A percentile compares a stretch with the other conserved stretches of the same genome.
Conservation (phyloP, 1,284 basidiomycete species). For the Sporisorium exsertum region DNA sequence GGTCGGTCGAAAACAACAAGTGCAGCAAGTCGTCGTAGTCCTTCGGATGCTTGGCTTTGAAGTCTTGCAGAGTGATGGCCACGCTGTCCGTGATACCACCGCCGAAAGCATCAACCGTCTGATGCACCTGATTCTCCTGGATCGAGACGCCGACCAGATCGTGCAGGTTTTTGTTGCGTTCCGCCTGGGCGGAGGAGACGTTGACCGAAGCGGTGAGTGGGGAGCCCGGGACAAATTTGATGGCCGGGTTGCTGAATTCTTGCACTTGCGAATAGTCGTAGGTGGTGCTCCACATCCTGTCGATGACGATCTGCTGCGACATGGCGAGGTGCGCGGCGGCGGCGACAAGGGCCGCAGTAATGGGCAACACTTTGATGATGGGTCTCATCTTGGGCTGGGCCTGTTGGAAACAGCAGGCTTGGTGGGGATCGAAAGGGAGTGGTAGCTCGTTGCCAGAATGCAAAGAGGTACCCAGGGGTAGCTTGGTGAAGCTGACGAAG, state of each 20-base stretch:
- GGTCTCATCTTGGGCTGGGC: background rate
- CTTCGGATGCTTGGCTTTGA: conserved; percentile 41
- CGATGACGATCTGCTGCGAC: conserved; percentile 33
- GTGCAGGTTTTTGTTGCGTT: background rate
- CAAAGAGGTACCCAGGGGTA: too few species aligned
- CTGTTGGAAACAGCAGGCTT: background rate
- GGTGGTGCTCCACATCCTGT: conserved; percentile 45
- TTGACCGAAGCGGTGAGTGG: conserved; percentile 28
- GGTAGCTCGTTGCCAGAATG: too few species aligned
- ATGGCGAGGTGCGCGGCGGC: background rate
- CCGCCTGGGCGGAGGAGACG: conserved; percentile 8
- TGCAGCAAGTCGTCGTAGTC: conserved; percentile 56
- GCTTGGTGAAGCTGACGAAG: background rate
- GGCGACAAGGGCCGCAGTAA: conserved; percentile 5
- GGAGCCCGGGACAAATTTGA: conserved; percentile 26
- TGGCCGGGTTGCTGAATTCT: conserved; percentile 34
- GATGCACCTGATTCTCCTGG: conserved; percentile 35
- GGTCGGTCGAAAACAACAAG: conserved; percentile 43
- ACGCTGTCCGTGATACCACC: conserved; percentile 55
- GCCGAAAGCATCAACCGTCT: conserved; percentile 44
- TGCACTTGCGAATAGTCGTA: conserved; percentile 37
- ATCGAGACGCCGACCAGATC: conserved; percentile 37
- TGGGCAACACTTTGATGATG: background rate
- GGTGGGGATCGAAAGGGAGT: background rate
- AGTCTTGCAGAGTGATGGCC: conserved; percentile 52